Percentiles rank a stretch among this genome's conserved stretches.
phyloP scores from a whole-genome alignment of 768 basidiomycete genomes.

The Collybia mongolica region DNA sequence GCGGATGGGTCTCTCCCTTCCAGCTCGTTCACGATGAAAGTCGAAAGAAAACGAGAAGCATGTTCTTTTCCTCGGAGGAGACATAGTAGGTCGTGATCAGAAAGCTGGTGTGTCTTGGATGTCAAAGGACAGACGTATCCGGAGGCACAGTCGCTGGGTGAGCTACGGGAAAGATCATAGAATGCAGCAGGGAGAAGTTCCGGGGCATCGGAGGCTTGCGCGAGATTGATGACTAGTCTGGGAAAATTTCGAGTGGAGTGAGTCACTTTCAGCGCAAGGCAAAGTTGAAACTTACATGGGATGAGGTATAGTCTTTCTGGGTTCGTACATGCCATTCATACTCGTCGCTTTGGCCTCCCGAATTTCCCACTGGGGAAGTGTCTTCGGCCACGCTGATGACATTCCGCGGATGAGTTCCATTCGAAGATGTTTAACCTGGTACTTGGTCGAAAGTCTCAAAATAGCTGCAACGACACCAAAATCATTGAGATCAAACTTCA shows the following conservation, averaged over 20 bases:
- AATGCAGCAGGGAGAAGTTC: slow-evolving; percentile 74
- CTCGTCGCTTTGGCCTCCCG: slow-evolving; percentile 60
- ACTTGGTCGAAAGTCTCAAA: slow-evolving; percentile 63
- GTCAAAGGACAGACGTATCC: slow-evolving; percentile 43
- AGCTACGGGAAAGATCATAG: slow-evolving; percentile 74
- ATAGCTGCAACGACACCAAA: slow-evolving; percentile 56
- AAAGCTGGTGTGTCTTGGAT: slow-evolving; percentile 36
- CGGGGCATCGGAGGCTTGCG: slow-evolving; percentile 50
- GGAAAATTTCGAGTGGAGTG: background rate
- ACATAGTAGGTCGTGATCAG: slow-evolving; percentile 53
- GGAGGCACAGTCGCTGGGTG: slow-evolving; percentile 57
- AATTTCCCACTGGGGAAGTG: slow-evolving; percentile 63
- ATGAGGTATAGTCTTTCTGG: slow-evolving; percentile 57
- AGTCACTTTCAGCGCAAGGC: slow-evolving; percentile 6
- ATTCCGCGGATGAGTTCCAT: slow-evolving; percentile 55
- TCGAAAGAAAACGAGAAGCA: slow-evolving; percentile 70
- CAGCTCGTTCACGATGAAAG: slow-evolving; percentile 72
- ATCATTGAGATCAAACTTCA: slow-evolving; percentile 46
- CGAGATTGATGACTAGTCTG: slow-evolving; percentile 68
- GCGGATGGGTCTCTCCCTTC: slow-evolving; percentile 58
- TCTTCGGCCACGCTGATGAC: slow-evolving; percentile 55
- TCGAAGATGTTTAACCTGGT: slow-evolving; percentile 57
- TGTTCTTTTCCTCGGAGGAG: slow-evolving; percentile 72
- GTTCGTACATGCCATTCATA: slow-evolving; percentile 50
- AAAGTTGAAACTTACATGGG: slow-evolving; percentile 53